Percentiles rank a stretch among this genome's conserved stretches.
These are phyloP conservation scores for Entomortierella beljakovae DNA, from an alignment of 192 early-diverging fungal species.

Conservation along the genomic window DNA sequence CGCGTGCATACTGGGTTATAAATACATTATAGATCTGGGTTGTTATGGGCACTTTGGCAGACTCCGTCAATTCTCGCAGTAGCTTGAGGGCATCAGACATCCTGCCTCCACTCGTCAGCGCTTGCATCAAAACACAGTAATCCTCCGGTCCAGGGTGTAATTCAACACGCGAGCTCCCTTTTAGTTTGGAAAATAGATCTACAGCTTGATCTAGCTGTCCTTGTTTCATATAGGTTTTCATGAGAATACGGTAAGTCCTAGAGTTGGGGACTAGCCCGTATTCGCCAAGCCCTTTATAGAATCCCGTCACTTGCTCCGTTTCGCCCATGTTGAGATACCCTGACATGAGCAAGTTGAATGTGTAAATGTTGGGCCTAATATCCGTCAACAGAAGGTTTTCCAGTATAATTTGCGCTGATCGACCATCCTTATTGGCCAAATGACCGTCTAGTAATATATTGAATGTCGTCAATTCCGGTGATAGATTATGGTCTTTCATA, in stretches of 20 bases:
- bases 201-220: constrained; percentile 24
- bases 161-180: constrained; percentile 22
- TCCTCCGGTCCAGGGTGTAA: constrained; percentile 31
- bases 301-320: constrained; percentile 40
- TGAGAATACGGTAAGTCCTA: constrained; percentile 43
- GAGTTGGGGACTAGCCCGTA: constrained; percentile 44
- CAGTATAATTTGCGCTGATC: constrained; percentile 24
- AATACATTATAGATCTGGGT: constrained; percentile 51
- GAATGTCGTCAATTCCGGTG: constrained; percentile 36
- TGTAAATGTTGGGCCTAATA: constrained; percentile 41
- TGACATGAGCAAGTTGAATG: constrained; percentile 46
- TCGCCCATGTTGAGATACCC: constrained; percentile 52
- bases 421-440: constrained; percentile 37
- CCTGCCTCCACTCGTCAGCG: constrained; percentile 16
- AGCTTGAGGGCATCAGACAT: constrained; percentile 37
- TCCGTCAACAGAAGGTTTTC: constrained; percentile 37
- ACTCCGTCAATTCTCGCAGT: constrained; percentile 34
- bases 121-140: constrained; percentile 33
- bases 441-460: constrained; percentile 36
- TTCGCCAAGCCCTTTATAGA: constrained; percentile 47
- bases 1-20: constrained; percentile 36
- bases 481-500: constrained; percentile 26
- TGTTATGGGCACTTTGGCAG: constrained; percentile 14
- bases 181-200: constrained; percentile 32
- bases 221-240: constrained; percentile 36